Evolutionary conservation across 139 green algal genomes (phyloP).

Genomic region (Chlamydomonas asymmetrica): DNA sequence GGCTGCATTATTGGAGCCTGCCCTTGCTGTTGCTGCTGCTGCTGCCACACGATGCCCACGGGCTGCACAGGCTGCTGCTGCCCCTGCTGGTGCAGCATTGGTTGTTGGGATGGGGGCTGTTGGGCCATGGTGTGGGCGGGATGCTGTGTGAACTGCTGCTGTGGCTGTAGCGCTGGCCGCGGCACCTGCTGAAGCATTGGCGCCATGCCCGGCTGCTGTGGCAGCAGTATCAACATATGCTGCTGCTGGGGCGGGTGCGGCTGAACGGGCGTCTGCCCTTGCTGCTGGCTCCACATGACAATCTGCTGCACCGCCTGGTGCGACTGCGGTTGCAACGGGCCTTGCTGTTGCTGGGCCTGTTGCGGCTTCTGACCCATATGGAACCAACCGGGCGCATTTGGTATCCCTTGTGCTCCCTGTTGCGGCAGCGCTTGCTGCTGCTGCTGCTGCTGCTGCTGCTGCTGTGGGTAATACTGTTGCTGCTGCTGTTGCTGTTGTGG

Average conservation of each 20-base stretch:
- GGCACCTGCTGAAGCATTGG: no score
- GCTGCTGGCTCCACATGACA: conserved; percentile 15
- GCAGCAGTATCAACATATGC: conserved; percentile 55
- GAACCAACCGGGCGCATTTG: no score
- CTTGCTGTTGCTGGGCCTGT: neutral
- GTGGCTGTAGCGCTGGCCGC: no score
- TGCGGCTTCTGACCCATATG: neutral
- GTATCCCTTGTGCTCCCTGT: neutral
- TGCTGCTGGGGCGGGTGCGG: conserved; percentile 46
- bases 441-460: neutral
- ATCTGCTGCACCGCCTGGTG: neutral
- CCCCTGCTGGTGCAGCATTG: no score
- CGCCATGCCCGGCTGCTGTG: no score
- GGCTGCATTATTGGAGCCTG: no score
- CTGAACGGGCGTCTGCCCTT: neutral
- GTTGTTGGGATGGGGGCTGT: no score
- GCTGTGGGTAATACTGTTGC: neutral
- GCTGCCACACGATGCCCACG: no score
- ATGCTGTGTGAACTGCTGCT: no score
- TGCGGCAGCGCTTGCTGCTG: neutral
- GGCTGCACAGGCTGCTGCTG: no score
- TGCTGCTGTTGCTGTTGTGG: neutral
- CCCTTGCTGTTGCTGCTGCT: no score
- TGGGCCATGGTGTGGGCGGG: no score
- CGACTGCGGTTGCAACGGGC: neutral